Evolutionary conservation across 2,329 filamentous ascomycete genomes (phyloP).

Genomic region (Penicillium fuscoglaucum): DNA sequence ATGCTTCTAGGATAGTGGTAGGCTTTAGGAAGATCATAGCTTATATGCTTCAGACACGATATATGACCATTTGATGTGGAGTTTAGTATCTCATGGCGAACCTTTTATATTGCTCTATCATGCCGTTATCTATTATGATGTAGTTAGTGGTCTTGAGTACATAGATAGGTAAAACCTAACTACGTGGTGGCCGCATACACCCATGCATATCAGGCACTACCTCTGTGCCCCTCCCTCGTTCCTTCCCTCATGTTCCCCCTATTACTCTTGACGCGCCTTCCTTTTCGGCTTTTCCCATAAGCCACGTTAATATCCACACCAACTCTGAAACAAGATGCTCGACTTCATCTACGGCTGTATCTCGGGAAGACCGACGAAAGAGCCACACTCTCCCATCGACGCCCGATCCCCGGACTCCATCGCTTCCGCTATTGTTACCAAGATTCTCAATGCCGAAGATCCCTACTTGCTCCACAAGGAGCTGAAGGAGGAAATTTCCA

Average conservation of each 20-base stretch:
- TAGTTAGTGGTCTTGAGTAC: background rate
- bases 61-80: conserved; percentile 5
- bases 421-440: background rate
- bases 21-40: background rate
- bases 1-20: background rate
- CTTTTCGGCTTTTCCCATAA: background rate
- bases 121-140: background rate
- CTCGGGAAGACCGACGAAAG: background rate
- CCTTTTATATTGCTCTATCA: background rate
- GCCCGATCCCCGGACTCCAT: background rate
- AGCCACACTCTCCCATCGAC: background rate
- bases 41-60: conserved; percentile 3
- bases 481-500: conserved; percentile 2
- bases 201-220: background rate
- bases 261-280: background rate
- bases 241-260: background rate
- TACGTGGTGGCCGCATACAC: background rate
- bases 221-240: background rate
- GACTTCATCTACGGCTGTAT: background rate
- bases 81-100: background rate
- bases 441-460: background rate
- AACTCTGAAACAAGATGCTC: background rate
- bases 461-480: background rate
- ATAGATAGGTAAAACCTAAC: background rate
- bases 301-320: background rate